Base-by-base conservation (phyloP, 345 rosid genomes). In the Clausena lansium region DNA sequence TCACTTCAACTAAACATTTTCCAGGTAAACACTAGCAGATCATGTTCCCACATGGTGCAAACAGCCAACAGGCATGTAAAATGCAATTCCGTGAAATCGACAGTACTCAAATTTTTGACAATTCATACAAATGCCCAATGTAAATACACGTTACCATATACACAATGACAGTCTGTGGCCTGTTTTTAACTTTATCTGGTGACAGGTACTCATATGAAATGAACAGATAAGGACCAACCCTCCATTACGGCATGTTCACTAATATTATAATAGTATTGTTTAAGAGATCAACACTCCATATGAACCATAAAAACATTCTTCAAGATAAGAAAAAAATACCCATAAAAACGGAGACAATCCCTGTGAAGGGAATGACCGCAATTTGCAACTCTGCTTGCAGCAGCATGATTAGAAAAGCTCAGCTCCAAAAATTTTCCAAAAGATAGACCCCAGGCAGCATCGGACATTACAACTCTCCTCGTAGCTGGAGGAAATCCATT, bases 341-440 rank as follows among this genome's bases (percentile, higher is more conserved):
- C 98, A 83, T 96, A 96, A 81, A 96, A 96, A 72, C 98, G 97
- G 76, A 96, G 98, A 86, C 99, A 96, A 79, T 96, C 98, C 83
- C 99, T 90, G 72, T 96, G 98, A 80, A 96, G 95, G 47, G 99
- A 96, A 87, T 96, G 99, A 67, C 99, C 98, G 60, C 98, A 96
- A 80, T 91, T 92, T 58, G 99, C 99, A 76, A 96, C 99, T 84
- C 99, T 92, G 88, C 97, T 96, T 57, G 98, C 99, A 67, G 99
- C 97, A 39, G 97, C 98, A 86, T 96, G 99, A 81, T 96, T 96
- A 78, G 99, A 96, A 78, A 96, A 94, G 87, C 98, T 96, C 78
- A 96, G 91, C 86, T 96, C 98, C 91, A 96, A 84, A 84, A 96
- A 94, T 71, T 96, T 96, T 59, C 99, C 98, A 74, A 96, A 94